Base-by-base conservation (phyloP, 768 basidiomycete genomes). In the Cystofilobasidium bisporidii region DNA sequence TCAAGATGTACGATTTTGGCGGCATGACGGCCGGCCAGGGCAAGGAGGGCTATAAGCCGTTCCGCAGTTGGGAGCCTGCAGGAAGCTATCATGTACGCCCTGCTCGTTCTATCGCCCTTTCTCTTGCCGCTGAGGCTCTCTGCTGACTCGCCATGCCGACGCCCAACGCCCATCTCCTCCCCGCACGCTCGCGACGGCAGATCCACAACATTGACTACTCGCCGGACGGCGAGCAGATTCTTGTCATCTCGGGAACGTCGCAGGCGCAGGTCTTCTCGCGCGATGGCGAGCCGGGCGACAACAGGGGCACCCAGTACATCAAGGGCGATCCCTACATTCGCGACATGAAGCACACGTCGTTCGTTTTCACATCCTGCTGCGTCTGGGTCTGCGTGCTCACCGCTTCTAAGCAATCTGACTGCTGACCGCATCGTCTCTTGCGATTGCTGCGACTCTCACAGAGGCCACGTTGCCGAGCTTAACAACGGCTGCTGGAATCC, bases 291-390 rank as follows among this genome's bases (percentile, higher is more conserved):
- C 89, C 94, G 79, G 79, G 68, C 9, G 68, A 65, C 26, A 56
- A 56, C 24, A 28, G 48, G 11, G 75, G 77, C 1, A 78, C 78
- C 2, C 50, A 61, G 65, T 81, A 74, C 76, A 81, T 91, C 75
- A 98, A 98, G 79, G 96, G 96, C 40, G 96, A 99, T 78, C 90
- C 89, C 69, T 99, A 98, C 76, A 89, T 99, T 72, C 87, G 96
- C 65, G 96, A 99, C 78, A 93, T 99, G 89, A 91, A 91, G 78
- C 87, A 98, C 75, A 99, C 96, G n/a, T 83, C 87, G 94, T 94
- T 73, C 71, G 91, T 80, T 45, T 20, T 28, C 9, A 36, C 32
- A 15, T 12, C 3, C 17, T 20, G 14, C 40, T n/a, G 26, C 12
- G 36, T 9, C 10, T 40, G 4, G 24, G 24, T 11, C 38, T 61